Percentiles rank a stretch among this genome's conserved stretches.
phyloP scores from a whole-genome alignment of 2,329 filamentous ascomycete species.

The Paracamarosporium sp. region DNA sequence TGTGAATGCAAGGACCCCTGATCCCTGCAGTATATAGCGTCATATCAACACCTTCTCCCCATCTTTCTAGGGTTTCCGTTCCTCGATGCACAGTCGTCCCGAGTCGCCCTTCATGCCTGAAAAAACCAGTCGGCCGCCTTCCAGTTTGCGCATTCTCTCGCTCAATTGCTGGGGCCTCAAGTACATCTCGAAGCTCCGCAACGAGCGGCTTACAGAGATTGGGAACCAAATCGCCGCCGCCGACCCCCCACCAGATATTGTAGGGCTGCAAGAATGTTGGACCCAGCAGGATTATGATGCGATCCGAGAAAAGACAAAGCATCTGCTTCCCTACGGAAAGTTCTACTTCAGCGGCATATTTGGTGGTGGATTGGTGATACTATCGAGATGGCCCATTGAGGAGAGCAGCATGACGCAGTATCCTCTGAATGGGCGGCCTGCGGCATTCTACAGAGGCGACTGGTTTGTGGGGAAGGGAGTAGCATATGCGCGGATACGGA shows the following conservation, averaged over 20 bases:
- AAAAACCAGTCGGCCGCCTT: slow-evolving; percentile 38
- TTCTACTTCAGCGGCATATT: slow-evolving; percentile 92
- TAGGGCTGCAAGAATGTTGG: slow-evolving; percentile 96
- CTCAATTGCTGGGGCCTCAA: slow-evolving; percentile 98
- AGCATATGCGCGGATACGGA: slow-evolving; percentile 79
- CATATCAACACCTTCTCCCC: not conserved
- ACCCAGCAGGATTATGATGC: slow-evolving; percentile 81
- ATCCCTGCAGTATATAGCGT: slow-evolving; percentile 11
- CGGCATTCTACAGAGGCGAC: slow-evolving; percentile 91
- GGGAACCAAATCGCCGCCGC: slow-evolving; percentile 76
- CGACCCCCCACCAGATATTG: slow-evolving; percentile 77
- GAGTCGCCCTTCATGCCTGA: slow-evolving; percentile 29
- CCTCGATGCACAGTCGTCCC: slow-evolving; percentile 8
- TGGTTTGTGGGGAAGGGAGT: slow-evolving; percentile 98
- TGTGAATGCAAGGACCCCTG: slow-evolving; percentile 22
- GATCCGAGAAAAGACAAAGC: slow-evolving; percentile 75
- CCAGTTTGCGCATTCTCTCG: slow-evolving; percentile 77
- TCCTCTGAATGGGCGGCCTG: slow-evolving; percentile 90
- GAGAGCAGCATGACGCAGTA: slow-evolving; percentile 87
- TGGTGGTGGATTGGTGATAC: slow-evolving; percentile 85
- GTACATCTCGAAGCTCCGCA: slow-evolving; percentile 78
- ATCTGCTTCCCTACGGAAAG: slow-evolving; percentile 86
- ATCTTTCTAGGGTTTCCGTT: not conserved
- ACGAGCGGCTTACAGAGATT: slow-evolving; percentile 81
- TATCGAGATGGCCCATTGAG: slow-evolving; percentile 91